Evolutionary conservation across 2,329 filamentous ascomycete genomes (phyloP).

Genomic region (Aspergillus versicolor): DNA sequence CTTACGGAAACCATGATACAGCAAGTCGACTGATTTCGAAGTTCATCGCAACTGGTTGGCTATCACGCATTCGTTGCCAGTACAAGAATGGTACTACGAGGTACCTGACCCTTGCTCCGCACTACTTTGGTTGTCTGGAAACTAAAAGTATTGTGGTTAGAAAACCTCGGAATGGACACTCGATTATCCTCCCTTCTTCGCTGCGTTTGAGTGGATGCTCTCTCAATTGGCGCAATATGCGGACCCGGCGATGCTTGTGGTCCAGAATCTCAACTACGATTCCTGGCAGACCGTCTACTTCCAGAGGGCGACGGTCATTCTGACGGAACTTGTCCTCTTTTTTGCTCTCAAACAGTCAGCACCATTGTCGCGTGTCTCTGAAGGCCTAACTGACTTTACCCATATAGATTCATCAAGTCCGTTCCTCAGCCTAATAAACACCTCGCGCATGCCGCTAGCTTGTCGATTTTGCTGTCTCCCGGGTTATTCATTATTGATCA

Average conservation of each 20-base stretch:
- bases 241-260: slow-evolving; percentile 77
- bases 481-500: slow-evolving; percentile 97
- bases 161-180: slow-evolving; percentile 99
- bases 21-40: slow-evolving; percentile 98
- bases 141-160: slow-evolving; percentile 33
- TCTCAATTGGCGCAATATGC: slow-evolving; percentile 75
- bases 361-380: background rate
- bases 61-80: slow-evolving; percentile 83
- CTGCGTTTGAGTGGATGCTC: slow-evolving; percentile 91
- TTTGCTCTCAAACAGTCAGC: slow-evolving; percentile 75
- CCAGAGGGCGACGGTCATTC: slow-evolving; percentile 82
- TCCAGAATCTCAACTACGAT: slow-evolving; percentile 79
- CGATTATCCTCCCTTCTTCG: slow-evolving; percentile 98
- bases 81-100: slow-evolving; percentile 93
- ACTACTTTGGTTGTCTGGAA: background rate
- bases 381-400: slow-evolving; percentile 19
- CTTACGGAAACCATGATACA: slow-evolving; percentile 37
- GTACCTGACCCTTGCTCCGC: slow-evolving; percentile 36
- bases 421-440: slow-evolving; percentile 65
- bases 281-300: slow-evolving; percentile 95
- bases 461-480: slow-evolving; percentile 88
- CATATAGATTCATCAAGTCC: slow-evolving; percentile 70
- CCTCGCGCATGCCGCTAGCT: slow-evolving; percentile 78
- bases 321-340: slow-evolving; percentile 78
- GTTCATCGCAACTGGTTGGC: slow-evolving; percentile 99